Evolutionary conservation across 1,284 basidiomycete genomes (phyloP), one percentile per base, ranked within the genome.

Genomic region (Rhodotorula sp.): DNA sequence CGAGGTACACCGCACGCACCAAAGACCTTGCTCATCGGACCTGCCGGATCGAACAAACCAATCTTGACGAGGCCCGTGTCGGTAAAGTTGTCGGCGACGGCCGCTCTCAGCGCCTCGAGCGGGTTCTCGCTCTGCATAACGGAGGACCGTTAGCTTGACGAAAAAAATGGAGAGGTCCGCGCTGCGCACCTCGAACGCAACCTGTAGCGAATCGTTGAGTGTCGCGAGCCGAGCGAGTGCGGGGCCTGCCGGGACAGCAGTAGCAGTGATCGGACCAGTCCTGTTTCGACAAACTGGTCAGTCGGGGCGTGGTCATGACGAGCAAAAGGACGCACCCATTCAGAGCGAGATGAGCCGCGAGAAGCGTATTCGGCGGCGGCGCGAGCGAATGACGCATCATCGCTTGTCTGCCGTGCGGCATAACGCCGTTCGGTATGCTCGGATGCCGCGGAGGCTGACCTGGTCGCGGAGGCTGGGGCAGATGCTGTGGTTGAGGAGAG

Each of bases 41-140:
- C 63, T 1, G 48, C 28, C 13, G 62, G 63, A 54, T 75, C 73
- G 54, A 53, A 73, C 47, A 75, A 44, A 0, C 68, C 71, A 26
- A 68, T 70, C 46, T 73, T 75, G 67, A 75, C 56, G 18, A 75
- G 66, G 16, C 64, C 73, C 1, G 71, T 64, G 26, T 72, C 71
- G 28, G 71, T 75, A 34, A 75, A 75, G 58, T 67, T 70, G 22
- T 72, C 68, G 13, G 58, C 54, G 16, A 75, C 61, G n/a, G 66
- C 66, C 7, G 34, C 20, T 3, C 71, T 61, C 11, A 75, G 37
- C 0, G 67, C 65, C 2, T 70, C 65, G 48, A 72, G 61, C 8
- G 70, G 68, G 56, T 48, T 51, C 22, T 63, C 65, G 30, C 54
- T 44, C 72, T 73, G 59, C 30, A n/a, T 8, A 5, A 4, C 22